A percentile compares a stretch with the other conserved stretches of the same genome.
Evolutionary conservation across 1,139 yeast species (phyloP).

Genomic region (Suhomyces bokatorum): DNA sequence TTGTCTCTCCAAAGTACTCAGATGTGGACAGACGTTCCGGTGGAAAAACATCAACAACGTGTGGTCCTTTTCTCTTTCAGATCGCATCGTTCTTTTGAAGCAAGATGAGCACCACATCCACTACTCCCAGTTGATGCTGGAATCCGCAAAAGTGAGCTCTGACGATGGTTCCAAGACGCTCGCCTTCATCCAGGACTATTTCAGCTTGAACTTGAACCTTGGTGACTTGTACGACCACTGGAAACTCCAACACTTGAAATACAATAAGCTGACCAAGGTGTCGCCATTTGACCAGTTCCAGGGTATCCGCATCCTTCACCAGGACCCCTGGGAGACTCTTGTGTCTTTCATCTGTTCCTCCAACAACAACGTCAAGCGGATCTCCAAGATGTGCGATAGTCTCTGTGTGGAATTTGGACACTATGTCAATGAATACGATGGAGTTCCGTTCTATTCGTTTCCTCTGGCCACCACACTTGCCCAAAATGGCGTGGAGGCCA

Average conservation of each 20-base stretch:
- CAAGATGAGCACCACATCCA: slow-evolving; percentile 43
- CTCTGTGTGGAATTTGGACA: slow-evolving; percentile 74
- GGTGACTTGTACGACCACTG: slow-evolving; percentile 58
- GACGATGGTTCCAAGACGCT: slow-evolving; percentile 24
- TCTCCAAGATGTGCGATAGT: slow-evolving; percentile 88
- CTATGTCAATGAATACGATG: slow-evolving; percentile 55
- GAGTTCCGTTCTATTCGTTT: slow-evolving; percentile 65
- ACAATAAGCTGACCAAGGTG: slow-evolving; percentile 32
- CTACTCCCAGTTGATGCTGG: slow-evolving; percentile 32
- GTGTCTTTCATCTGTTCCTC: slow-evolving; percentile 91
- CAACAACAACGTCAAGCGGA: slow-evolving; percentile 92
- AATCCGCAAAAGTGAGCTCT: neutral
- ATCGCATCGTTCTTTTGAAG: slow-evolving; percentile 51
- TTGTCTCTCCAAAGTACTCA: slow-evolving; percentile 62
- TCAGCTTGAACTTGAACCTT: slow-evolving; percentile 61
- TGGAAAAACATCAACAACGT: slow-evolving; percentile 61
- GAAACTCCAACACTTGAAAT: slow-evolving; percentile 52
- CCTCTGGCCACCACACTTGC: slow-evolving; percentile 63
- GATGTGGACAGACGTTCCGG: slow-evolving; percentile 87
- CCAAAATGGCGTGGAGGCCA: slow-evolving; percentile 36
- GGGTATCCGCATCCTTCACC: slow-evolving; percentile 83
- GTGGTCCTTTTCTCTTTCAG: slow-evolving; percentile 59
- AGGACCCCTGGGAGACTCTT: slow-evolving; percentile 96
- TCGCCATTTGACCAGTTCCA: slow-evolving; percentile 46
- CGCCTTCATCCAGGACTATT: slow-evolving; percentile 61